Percentiles rank a stretch among this genome's conserved stretches.
Conservation (phyloP, 108 stramenopile species). For the Conticribra weissflogii region DNA sequence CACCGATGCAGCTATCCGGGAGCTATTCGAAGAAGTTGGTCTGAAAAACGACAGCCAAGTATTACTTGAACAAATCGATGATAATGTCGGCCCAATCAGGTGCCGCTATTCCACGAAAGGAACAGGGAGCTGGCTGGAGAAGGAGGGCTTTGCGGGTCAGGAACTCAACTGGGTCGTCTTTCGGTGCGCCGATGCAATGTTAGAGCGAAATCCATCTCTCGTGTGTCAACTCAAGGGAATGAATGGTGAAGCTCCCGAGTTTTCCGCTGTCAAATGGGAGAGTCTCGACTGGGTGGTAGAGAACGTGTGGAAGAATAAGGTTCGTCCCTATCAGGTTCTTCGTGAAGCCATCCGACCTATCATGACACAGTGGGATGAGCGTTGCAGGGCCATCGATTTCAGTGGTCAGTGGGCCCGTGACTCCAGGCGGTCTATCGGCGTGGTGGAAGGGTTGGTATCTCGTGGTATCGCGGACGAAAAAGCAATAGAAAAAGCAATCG, state of each 20-base stretch:
- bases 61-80: constrained; percentile 25
- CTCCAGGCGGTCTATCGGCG: constrained; percentile 11
- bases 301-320: constrained; percentile 53
- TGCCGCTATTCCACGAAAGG: constrained; percentile 48
- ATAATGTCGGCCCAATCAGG: constrained; percentile 10
- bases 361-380: constrained; percentile 39
- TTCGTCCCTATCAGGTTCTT: constrained; percentile 39
- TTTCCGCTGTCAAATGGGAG: constrained; percentile 47
- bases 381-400: constrained; percentile 29
- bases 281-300: constrained; percentile 42
- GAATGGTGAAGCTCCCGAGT: constrained; percentile 52
- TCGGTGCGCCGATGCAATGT: constrained; percentile 45
- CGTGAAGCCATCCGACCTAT: constrained; percentile 6
- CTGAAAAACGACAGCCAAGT: constrained; percentile 41
- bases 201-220: constrained; percentile 45
- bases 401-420: constrained; percentile 54
- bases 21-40: constrained; percentile 57
- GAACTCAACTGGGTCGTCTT: constrained; percentile 60
- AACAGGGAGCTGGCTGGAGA: constrained; percentile 51
- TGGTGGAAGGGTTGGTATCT: constrained; percentile 40
- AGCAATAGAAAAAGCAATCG: constrained; percentile 17
- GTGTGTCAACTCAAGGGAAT: constrained; percentile 38
- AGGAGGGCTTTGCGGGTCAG: constrained; percentile 52
- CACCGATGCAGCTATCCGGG: constrained; percentile 46
- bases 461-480: constrained; percentile 43